Conservation (phyloP, 2,329 filamentous ascomycete species). For the Neonectria sp. region DNA sequence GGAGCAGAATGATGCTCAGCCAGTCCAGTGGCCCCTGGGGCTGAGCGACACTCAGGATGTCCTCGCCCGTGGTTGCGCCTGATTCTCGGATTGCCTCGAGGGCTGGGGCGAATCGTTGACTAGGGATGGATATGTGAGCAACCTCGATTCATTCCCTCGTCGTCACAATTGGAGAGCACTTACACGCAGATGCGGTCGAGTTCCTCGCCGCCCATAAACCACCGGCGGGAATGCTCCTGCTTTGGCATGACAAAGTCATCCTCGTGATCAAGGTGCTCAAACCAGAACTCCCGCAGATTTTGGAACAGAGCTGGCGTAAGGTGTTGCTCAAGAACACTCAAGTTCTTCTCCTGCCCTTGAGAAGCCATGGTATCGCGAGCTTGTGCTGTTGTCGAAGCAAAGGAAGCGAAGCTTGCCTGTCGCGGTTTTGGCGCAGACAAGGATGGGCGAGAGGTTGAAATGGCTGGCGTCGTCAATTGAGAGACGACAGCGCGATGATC, state of each 20-base stretch:
- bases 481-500: constrained; percentile 27
- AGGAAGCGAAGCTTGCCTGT: constrained; percentile 15
- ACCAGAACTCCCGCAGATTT: constrained; percentile 56
- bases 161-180: constrained; percentile 25
- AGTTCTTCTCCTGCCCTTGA: background rate
- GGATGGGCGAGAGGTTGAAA: constrained; percentile 15
- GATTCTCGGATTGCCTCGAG: constrained; percentile 52
- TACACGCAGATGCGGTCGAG: constrained; percentile 56
- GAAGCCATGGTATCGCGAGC: constrained; percentile 19
- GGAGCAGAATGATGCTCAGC: constrained; percentile 68
- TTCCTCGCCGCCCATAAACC: constrained; percentile 54
- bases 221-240: constrained; percentile 47
- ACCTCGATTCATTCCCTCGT: background rate
- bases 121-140: constrained; percentile 27
- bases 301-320: constrained; percentile 51
- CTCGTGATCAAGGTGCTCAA: constrained; percentile 51
- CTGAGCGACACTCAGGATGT: constrained; percentile 48
- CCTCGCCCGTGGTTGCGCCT: constrained; percentile 45
- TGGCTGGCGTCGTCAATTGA: constrained; percentile 9
- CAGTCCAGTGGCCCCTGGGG: constrained; percentile 52
- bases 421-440: background rate
- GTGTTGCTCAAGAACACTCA: constrained; percentile 31
- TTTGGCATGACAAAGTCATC: constrained; percentile 48
- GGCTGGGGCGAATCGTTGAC: constrained; percentile 50
- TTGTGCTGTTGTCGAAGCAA: constrained; percentile 1